Conservation (phyloP, 2,329 filamentous ascomycete genomes). For the Pseudogymnoascus sp. region DNA sequence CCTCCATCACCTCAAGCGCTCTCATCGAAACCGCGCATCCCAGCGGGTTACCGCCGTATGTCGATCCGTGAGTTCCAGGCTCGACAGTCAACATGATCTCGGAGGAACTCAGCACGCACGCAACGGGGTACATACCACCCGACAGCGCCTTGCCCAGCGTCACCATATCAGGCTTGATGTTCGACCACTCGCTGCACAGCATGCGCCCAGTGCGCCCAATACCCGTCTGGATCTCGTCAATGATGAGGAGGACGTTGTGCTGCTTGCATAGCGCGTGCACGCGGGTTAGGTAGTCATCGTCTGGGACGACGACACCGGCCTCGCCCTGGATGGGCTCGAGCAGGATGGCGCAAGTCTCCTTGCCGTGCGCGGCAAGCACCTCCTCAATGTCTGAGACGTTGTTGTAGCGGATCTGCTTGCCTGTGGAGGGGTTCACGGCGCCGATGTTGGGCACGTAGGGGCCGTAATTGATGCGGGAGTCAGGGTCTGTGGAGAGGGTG, state of each 20-base stretch:
- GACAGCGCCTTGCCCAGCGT: constrained; percentile 96
- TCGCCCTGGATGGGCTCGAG: constrained; percentile 97
- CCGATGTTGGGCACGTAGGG: constrained; percentile 89
- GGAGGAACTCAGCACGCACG: constrained; percentile 76
- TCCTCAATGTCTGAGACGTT: constrained; percentile 72
- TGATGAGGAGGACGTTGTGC: constrained; percentile 92
- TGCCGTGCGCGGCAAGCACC: constrained; percentile 70
- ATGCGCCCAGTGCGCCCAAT: constrained; percentile 92
- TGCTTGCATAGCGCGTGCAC: constrained; percentile 83
- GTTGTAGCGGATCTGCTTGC: constrained; percentile 76
- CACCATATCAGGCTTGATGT: constrained; percentile 90
- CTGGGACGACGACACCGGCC: constrained; percentile 91
- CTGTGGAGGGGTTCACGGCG: constrained; percentile 65
- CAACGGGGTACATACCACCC: constrained; percentile 98
- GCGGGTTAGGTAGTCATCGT: constrained; percentile 74
- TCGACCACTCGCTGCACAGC: constrained; percentile 89
- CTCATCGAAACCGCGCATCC: constrained; percentile 94
- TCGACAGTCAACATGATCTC: constrained; percentile 95
- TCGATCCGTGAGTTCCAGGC: constrained; percentile 93
- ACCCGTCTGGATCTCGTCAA: constrained; percentile 97
- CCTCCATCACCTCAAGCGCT: constrained; percentile 85
- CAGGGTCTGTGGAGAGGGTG: constrained; percentile 88
- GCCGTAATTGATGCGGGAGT: constrained; percentile 90
- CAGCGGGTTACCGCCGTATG: constrained; percentile 95
- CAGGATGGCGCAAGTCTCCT: constrained; percentile 83